Conservation (phyloP, 768 basidiomycete species). For the Pisolithus orientalis region DNA sequence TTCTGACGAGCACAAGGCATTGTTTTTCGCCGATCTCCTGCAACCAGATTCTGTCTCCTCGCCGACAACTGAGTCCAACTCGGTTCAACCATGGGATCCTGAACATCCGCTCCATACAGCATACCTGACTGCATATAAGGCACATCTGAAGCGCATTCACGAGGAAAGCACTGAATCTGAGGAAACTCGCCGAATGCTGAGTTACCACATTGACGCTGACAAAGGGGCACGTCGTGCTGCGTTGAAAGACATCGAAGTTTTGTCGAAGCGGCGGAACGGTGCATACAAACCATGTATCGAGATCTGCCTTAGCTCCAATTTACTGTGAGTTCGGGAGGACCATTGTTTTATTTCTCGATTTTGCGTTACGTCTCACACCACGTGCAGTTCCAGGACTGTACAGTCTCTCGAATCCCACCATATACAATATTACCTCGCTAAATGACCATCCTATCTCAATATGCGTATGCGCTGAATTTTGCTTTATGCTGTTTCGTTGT, state of each 20-base stretch:
- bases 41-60: slow-evolving; percentile 3
- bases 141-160: slow-evolving; percentile 17
- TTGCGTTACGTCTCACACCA: background rate
- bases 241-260: slow-evolving; percentile 14
- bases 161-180: slow-evolving; percentile 13
- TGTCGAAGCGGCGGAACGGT: slow-evolving; percentile 6
- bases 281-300: slow-evolving; percentile 58
- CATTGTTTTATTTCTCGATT: too few relatives aligned
- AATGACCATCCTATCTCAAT: slow-evolving; percentile 66
- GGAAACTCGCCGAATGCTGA: background rate
- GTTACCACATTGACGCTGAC: slow-evolving; percentile 7
- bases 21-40: slow-evolving; percentile 39
- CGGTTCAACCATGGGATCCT: slow-evolving; percentile 10
- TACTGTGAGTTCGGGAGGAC: slow-evolving; percentile 43
- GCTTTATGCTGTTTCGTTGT: slow-evolving; percentile 17
- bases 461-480: slow-evolving; percentile 43
- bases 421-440: slow-evolving; percentile 57
- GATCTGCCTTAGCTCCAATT: slow-evolving; percentile 76
- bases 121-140: slow-evolving; percentile 19
- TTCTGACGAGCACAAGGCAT: slow-evolving; percentile 46
- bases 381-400: slow-evolving; percentile 62
- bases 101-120: slow-evolving; percentile 18
- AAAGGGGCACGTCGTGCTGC: slow-evolving; percentile 18
- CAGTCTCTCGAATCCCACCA: slow-evolving; percentile 62
- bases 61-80: slow-evolving; percentile 10